Evolutionary conservation across 2,329 filamentous ascomycete genomes (phyloP).

Genomic region (Leptographium lundbergii): DNA sequence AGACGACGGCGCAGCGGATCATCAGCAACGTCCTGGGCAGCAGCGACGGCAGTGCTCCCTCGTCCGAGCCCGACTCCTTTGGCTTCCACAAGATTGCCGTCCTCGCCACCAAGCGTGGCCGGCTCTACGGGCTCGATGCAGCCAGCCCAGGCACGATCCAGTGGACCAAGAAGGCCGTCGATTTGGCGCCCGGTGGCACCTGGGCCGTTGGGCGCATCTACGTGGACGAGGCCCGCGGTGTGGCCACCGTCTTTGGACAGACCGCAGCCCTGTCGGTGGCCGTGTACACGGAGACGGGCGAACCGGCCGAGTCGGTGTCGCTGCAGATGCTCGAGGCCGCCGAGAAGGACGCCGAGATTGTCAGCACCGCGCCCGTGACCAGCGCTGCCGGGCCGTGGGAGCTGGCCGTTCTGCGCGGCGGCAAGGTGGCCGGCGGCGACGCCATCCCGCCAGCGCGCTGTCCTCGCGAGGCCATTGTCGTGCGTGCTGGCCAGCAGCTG

Average conservation of each 20-base stretch:
- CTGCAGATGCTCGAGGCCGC: conserved; percentile 8
- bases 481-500: conserved; percentile 33
- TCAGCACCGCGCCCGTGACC: conserved; percentile 39
- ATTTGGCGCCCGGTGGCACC: conserved; percentile 35
- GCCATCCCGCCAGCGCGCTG: conserved; percentile 31
- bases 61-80: conserved; percentile 48
- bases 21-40: conserved; percentile 47
- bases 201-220: conserved; percentile 60
- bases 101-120: conserved; percentile 66
- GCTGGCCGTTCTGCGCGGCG: conserved; percentile 21
- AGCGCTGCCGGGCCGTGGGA: conserved; percentile 39
- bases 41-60: conserved; percentile 16
- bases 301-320: conserved; percentile 25
- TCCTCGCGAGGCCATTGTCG: conserved; percentile 42
- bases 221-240: conserved; percentile 41
- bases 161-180: conserved; percentile 59
- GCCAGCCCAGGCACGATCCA: conserved; percentile 60
- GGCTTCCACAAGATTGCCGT: conserved; percentile 81
- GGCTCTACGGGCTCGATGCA: conserved; percentile 68
- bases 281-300: conserved; percentile 41
- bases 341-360: conserved; percentile 12
- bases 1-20: conserved; percentile 55
- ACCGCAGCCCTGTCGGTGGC: conserved; percentile 49
- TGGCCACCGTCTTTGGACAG: conserved; percentile 42
- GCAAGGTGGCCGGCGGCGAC: neutral